Conservation (phyloP, 1,139 yeast species). For the Zygosaccharomyces sapae region DNA sequence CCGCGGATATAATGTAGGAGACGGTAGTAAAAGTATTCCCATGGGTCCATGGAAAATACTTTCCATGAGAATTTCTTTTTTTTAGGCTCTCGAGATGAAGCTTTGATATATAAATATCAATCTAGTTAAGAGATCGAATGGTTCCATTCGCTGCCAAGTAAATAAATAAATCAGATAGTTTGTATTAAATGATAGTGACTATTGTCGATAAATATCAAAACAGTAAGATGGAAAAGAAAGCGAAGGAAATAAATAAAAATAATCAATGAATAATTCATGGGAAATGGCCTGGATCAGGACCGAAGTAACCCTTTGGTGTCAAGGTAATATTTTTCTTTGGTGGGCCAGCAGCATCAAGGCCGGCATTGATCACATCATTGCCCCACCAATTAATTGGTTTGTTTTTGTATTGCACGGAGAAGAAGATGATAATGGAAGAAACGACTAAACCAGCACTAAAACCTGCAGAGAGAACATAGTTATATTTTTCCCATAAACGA, state of each 20-base stretch:
- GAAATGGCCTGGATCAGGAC: conserved; percentile 41
- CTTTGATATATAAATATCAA: too few species aligned
- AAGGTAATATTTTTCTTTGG: conserved; percentile 24
- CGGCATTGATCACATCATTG: conserved; percentile 43
- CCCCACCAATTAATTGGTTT: conserved; percentile 57
- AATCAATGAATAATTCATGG: conserved; percentile 27
- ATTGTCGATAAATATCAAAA: too few species aligned
- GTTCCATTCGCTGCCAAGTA: too few species aligned
- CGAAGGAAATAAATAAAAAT: neutral
- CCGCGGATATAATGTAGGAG: too few species aligned
- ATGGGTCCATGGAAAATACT: too few species aligned
- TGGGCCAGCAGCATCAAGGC: conserved; percentile 41
- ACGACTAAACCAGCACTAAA: conserved; percentile 59
- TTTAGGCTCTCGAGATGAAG: too few species aligned
- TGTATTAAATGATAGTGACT: too few species aligned
- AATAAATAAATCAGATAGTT: too few species aligned
- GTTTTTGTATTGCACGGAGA: conserved; percentile 48
- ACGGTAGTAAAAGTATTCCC: too few species aligned
- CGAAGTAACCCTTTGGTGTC: conserved; percentile 46
- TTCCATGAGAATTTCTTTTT: too few species aligned
- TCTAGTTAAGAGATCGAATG: too few species aligned
- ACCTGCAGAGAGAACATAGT: conserved; percentile 56
- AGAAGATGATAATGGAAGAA: conserved; percentile 51
- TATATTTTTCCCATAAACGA: conserved; percentile 63
- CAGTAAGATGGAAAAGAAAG: neutral